Conservation (phyloP, 2,329 filamentous ascomycete genomes). For the Ambrosiella xylebori region DNA sequence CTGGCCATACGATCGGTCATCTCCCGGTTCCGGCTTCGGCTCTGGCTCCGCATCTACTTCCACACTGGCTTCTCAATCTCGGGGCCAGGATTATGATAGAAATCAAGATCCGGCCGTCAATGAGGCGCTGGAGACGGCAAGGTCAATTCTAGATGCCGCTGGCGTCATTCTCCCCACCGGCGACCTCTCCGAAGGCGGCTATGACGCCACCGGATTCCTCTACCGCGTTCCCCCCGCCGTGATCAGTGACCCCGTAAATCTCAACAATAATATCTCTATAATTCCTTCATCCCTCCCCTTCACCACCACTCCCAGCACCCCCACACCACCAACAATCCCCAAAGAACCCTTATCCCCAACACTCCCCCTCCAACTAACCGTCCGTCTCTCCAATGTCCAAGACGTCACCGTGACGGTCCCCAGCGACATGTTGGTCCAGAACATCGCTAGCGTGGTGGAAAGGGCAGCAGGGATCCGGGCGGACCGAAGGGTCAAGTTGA, state of each 20-base stretch:
- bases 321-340: not conserved
- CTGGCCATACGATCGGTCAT: conserved; percentile 34
- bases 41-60: not conserved
- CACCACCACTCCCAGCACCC: not conserved
- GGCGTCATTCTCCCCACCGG: conserved; percentile 61
- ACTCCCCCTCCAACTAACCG: not conserved
- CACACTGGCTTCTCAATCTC: not conserved
- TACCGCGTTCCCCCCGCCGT: conserved; percentile 54
- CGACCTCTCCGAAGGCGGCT: conserved; percentile 52
- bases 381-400: conserved; percentile 26
- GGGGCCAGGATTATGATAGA: not conserved
- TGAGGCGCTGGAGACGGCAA: conserved; percentile 46
- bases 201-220: conserved; percentile 52
- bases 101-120: conserved; percentile 12
- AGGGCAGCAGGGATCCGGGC: conserved; percentile 46
- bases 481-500: conserved; percentile 47
- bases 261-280: conserved; percentile 14
- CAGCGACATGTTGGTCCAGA: conserved; percentile 46
- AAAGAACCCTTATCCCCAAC: not conserved
- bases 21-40: conserved; percentile 19
- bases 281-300: not conserved
- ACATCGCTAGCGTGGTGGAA: conserved; percentile 40
- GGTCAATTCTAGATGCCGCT: conserved; percentile 62
- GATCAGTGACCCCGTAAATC: conserved; percentile 46
- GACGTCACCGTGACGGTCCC: conserved; percentile 43